Percentiles rank a stretch among this genome's conserved stretches.
phyloP scores from a whole-genome alignment of 768 basidiomycete genomes.

The Boletus vermiculosoides region DNA sequence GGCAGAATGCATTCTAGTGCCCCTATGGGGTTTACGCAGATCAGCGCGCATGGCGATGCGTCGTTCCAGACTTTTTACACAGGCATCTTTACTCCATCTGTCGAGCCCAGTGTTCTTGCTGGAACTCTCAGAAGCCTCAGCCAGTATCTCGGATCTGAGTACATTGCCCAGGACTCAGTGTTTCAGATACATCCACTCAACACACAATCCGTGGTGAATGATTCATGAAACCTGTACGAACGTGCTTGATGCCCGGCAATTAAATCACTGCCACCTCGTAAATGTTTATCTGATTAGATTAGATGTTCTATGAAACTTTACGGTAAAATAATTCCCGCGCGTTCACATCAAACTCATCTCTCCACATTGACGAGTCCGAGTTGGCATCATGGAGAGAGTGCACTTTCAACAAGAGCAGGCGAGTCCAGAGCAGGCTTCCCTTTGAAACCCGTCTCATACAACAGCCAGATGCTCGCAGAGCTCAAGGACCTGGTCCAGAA shows the following conservation, averaged over 20 bases:
- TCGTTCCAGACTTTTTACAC: constrained; percentile 1
- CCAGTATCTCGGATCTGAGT: background rate
- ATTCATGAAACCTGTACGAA: constrained; percentile 1
- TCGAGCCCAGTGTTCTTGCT: background rate
- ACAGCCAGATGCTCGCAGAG: constrained; percentile 84
- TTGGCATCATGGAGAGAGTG: constrained; percentile 80
- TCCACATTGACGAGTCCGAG: background rate
- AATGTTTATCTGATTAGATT: constrained; percentile 19
- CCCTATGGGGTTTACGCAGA: constrained; percentile 3
- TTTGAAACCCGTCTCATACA: constrained; percentile 3
- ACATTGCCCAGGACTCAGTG: background rate
- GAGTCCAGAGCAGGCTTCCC: constrained; percentile 7
- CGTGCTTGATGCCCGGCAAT: background rate
- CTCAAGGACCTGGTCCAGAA: constrained; percentile 89
- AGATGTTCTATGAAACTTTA: background rate
- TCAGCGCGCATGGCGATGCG: constrained; percentile 4
- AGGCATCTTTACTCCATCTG: background rate
- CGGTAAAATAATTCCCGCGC: constrained; percentile 8
- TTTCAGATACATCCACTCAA: background rate
- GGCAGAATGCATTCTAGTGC: background rate
- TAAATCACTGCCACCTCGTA: background rate
- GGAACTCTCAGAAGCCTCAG: too few species aligned
- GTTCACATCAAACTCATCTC: background rate
- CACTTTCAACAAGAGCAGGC: constrained; percentile 93
- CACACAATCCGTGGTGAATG: background rate